phyloP scores from a whole-genome alignment of 164 flowering plant species.

The Warburgia ugandensis region DNA sequence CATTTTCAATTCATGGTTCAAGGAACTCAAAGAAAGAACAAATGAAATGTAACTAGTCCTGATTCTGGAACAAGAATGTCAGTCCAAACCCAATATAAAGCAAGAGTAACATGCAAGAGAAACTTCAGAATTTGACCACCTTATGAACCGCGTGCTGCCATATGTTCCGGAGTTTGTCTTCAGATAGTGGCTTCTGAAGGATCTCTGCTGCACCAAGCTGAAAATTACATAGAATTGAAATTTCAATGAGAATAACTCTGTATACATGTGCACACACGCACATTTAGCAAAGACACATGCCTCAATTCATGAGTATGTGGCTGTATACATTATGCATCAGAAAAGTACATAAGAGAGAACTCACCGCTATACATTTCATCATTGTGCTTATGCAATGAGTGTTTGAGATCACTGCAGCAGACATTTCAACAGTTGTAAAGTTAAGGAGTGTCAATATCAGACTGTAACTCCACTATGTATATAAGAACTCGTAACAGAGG shows the following conservation, averaged over 20 bases:
- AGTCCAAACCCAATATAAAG: no score
- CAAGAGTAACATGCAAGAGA: not conserved
- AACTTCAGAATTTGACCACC: slow-evolving; percentile 29
- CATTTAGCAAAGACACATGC: not conserved
- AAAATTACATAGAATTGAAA: slow-evolving; percentile 8
- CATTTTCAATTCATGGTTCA: no score
- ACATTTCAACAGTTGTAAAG: not conserved
- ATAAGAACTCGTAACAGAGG: no score
- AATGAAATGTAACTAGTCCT: no score
- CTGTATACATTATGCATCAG: not conserved
- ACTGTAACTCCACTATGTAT: not conserved
- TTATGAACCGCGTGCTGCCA: slow-evolving; percentile 95
- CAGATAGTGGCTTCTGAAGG: slow-evolving; percentile 68
- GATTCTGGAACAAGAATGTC: no score
- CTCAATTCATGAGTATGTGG: no score
- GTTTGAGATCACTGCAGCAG: slow-evolving; percentile 65
- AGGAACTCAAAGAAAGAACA: no score
- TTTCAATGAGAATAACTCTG: no score
- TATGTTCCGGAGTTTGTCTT: slow-evolving; percentile 76
- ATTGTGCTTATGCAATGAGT: slow-evolving; percentile 59
- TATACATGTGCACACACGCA: no score
- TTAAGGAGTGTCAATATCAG: not conserved
- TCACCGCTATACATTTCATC: slow-evolving; percentile 94
- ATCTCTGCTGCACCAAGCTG: slow-evolving; percentile 94
- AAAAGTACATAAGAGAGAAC: slow-evolving; percentile 11